Base-by-base conservation (phyloP, 108 stramenopile genomes). In the Schizochytrium sp. region DNA sequence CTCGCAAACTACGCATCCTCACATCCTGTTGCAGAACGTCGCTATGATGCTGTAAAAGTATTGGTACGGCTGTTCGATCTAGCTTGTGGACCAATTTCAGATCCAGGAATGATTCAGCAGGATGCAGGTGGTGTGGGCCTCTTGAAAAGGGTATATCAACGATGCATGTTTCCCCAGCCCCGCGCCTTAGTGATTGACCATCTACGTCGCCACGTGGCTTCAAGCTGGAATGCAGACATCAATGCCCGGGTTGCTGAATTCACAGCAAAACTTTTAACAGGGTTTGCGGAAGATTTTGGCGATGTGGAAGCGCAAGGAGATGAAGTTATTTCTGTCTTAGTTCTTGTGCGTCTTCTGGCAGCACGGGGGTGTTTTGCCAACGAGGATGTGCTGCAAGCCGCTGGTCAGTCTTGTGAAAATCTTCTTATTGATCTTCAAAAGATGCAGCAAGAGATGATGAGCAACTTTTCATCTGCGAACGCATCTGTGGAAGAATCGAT, bases 1-100 rank as follows among this genome's bases (percentile, higher is more conserved):
- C 28, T 69, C 19, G 64, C 64, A 13, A 69, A 69, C 28, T 69
- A 69, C 28, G 64, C 64, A 7, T 69, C 64, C 5, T 69, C 64
- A 5, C 64, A 69, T 69, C 64, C 64, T 69, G 64, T 69, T 44
- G 64, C 64, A 15, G 64, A 7, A 15, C 64, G 64, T 2, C 64
- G 64, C 1, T 38, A 38, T 44, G 64, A 69, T 15, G 64, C 64
- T 38, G 64, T 69, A 38, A 7, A 69, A 44, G 40, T 38, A 8
- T 38, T 69, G 64, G 44, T 69, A 8, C 64, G 64, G 2, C 8
- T 38, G 42, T 69, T 69, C 44, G 64, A 69, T 38, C 64, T 69
- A 28, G 64, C 44, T 38, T 69, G 64, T 44, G 64, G 64, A 28
- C 64, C 64, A 13, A 28, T 28, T 28, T 28, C 28, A 28, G 28